These are phyloP conservation scores for Plasmodium fragile DNA, from an alignment of 169 alveolate genomes.

Conservation along the genomic window DNA sequence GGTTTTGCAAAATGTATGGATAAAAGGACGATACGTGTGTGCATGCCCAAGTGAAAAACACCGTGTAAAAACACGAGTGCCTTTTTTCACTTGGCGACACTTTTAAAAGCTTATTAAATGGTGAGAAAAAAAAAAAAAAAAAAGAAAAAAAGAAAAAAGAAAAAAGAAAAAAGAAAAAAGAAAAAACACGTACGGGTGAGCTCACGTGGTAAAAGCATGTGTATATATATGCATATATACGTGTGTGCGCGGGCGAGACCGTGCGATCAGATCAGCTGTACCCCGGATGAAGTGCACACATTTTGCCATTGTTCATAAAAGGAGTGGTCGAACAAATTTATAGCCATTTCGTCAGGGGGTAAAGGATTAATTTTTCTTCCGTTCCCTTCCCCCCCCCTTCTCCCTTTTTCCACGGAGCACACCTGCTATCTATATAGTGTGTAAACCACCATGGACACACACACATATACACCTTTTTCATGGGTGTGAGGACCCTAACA, in stretches of 20 bases:
- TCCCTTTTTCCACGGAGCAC: neutral
- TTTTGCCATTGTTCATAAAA: conserved; percentile 5
- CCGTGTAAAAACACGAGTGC: neutral
- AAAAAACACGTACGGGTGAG: neutral
- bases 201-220: neutral
- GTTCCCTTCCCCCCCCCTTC: too few species aligned
- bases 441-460: neutral
- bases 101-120: conserved; percentile 64
- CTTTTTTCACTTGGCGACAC: conserved; percentile 17
- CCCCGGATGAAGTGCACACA: neutral
- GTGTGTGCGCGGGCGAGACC: neutral
- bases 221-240: neutral
- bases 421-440: neutral
- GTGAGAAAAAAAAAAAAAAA: neutral
- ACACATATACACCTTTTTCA: neutral
- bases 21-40: neutral
- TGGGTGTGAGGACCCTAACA: neutral
- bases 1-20: neutral
- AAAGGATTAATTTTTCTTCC: neutral
- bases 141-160: conserved; percentile 8
- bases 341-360: neutral
- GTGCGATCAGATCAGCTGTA: neutral
- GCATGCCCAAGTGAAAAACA: neutral
- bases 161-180: conserved; percentile 19
- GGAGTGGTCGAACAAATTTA: neutral